Percentiles rank a stretch among this genome's conserved stretches.
These are phyloP conservation scores for Rhodotorula sp. DNA, from an alignment of 1,284 basidiomycete genomes.

Conservation along the genomic window DNA sequence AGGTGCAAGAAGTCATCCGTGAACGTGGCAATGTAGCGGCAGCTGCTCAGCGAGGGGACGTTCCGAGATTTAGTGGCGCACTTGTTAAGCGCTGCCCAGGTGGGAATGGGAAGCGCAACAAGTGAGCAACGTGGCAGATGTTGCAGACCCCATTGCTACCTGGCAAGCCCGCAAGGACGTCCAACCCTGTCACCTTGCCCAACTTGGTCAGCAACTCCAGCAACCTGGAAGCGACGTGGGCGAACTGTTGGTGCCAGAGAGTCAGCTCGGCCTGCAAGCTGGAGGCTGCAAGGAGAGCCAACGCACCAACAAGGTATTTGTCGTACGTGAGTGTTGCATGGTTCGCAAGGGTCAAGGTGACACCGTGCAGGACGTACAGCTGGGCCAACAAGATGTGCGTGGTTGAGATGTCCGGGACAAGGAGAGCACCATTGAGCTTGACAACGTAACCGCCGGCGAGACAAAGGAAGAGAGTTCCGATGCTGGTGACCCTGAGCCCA, in stretches of 20 bases:
- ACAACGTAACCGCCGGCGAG: too few species aligned
- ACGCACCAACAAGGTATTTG: neutral
- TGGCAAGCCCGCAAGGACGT: too few species aligned
- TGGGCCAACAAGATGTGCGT: neutral
- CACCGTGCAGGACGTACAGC: neutral
- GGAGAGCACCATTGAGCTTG: too few species aligned
- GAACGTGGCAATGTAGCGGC: slow-evolving; percentile 51
- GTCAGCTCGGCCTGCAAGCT: neutral
- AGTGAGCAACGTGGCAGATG: too few species aligned
- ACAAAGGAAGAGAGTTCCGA: too few species aligned
- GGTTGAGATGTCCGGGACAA: too few species aligned
- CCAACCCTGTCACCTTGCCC: too few species aligned
- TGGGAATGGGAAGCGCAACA: slow-evolving; percentile 11
- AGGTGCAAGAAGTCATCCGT: slow-evolving; percentile 50
- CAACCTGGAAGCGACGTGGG: too few species aligned
- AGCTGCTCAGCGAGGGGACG: slow-evolving; percentile 38
- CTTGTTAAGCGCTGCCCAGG: neutral
- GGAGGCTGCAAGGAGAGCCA: neutral
- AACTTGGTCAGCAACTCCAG: too few species aligned
- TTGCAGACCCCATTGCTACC: too few species aligned
- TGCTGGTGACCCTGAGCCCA: too few species aligned
- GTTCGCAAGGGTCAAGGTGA: neutral
- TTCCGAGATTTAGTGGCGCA: slow-evolving; percentile 41
- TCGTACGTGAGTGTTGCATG: neutral
- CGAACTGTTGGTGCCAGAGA: too few species aligned